These are phyloP conservation scores for Macrophomina pseudophaseolina DNA, from an alignment of 2,329 filamentous ascomycete genomes.

Conservation along the genomic window DNA sequence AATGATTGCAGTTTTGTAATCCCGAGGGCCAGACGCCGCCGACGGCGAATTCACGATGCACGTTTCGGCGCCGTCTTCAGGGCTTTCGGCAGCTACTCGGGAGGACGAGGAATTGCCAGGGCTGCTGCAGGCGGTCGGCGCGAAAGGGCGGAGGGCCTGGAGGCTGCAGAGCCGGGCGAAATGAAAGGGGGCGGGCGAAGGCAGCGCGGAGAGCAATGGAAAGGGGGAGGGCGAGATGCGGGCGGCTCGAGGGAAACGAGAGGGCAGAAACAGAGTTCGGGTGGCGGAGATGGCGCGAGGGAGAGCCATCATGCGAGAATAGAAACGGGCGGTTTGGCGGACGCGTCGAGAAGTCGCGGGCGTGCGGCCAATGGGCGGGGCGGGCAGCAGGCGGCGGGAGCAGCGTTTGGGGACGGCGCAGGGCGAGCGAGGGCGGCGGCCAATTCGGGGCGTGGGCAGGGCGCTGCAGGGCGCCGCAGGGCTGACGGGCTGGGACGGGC, in stretches of 20 bases:
- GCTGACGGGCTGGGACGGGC: background rate
- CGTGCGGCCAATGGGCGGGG: slow-evolving; percentile 6
- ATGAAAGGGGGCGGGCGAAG: background rate
- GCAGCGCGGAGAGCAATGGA: background rate
- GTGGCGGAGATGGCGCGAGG: background rate
- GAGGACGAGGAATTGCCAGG: background rate
- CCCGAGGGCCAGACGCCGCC: no score
- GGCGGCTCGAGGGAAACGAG: background rate
- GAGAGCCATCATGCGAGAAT: background rate
- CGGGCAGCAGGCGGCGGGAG: no score
- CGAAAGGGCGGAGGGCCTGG: background rate
- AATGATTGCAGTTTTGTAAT: no score
- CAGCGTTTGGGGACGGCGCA: no score
- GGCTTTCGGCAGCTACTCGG: background rate
- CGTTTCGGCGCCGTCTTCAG: background rate
- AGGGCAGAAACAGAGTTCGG: background rate
- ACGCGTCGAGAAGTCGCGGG: background rate
- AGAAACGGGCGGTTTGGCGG: no score
- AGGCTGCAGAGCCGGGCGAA: background rate
- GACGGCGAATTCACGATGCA: no score
- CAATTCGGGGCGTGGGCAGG: background rate
- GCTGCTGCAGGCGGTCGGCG: background rate
- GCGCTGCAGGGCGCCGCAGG: background rate
- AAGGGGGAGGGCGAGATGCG: no score
- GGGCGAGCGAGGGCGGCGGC: no score